Evolutionary conservation across 169 alveolate species (phyloP).

Genomic region (Theileria annulata): DNA sequence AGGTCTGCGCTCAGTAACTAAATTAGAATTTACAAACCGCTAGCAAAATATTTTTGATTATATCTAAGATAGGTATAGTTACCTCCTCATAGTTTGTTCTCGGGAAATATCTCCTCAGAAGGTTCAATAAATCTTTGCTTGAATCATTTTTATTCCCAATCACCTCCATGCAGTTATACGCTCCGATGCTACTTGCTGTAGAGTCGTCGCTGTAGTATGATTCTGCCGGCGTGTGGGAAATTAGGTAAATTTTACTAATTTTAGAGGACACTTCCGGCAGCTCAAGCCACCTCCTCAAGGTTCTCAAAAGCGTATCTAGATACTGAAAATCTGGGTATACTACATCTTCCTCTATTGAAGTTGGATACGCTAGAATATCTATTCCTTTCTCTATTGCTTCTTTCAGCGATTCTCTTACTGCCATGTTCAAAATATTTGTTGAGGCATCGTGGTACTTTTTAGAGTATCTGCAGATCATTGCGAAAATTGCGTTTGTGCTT

Average conservation of each 20-base stretch:
- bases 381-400: slow-evolving; percentile 46
- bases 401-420: slow-evolving; percentile 42
- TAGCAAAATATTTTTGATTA: not conserved
- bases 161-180: slow-evolving; percentile 5
- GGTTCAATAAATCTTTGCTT: not conserved
- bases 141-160: not conserved
- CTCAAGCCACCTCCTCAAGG: slow-evolving; percentile 61
- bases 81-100: slow-evolving; percentile 46
- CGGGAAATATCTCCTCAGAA: slow-evolving; percentile 55
- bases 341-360: slow-evolving; percentile 30
- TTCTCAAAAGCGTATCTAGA: slow-evolving; percentile 38
- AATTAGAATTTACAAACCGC: not conserved
- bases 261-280: slow-evolving; percentile 35
- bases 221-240: slow-evolving; percentile 21
- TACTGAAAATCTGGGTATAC: slow-evolving; percentile 34
- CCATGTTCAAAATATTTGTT: slow-evolving; percentile 45
- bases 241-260: slow-evolving; percentile 30
- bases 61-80: not conserved
- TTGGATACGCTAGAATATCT: slow-evolving; percentile 45
- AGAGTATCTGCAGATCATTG: slow-evolving; percentile 45
- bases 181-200: not conserved
- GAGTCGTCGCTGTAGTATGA: slow-evolving; percentile 15
- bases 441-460: slow-evolving; percentile 64
- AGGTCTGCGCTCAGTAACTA: slow-evolving; percentile 54
- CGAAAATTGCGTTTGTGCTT: slow-evolving; percentile 42